A percentile compares a stretch with the other conserved stretches of the same genome.
Evolutionary conservation across 352 stramenopile genomes (phyloP).

Genomic region (Phytopythium chamaehyphon): DNA sequence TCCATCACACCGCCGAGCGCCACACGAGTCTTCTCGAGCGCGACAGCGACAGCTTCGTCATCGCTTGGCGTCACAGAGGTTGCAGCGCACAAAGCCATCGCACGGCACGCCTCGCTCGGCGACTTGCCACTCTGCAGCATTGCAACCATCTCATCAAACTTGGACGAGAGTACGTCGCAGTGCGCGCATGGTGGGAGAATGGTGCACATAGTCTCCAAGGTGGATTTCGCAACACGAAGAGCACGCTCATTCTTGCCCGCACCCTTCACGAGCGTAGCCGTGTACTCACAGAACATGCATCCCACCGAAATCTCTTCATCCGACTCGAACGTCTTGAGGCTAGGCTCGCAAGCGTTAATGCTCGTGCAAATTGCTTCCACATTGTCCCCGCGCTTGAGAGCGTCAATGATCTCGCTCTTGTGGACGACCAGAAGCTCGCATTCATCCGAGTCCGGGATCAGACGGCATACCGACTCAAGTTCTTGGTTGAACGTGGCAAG

Average conservation of each 20-base stretch:
- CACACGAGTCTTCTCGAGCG: constrained; percentile 22
- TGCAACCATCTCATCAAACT: constrained; percentile 70
- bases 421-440: constrained; percentile 58
- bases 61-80: not conserved
- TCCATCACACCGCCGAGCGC: constrained; percentile 38
- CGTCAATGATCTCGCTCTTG: constrained; percentile 42
- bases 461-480: constrained; percentile 47
- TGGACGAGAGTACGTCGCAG: constrained; percentile 64
- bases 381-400: constrained; percentile 41
- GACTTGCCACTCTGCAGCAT: constrained; percentile 59
- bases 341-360: constrained; percentile 32
- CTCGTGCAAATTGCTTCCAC: constrained; percentile 49
- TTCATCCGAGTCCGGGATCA: constrained; percentile 53
- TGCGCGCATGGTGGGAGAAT: constrained; percentile 54
- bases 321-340: constrained; percentile 6
- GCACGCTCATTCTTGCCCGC: constrained; percentile 43
- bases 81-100: constrained; percentile 41
- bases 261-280: constrained; percentile 47
- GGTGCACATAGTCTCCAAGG: constrained; percentile 73
- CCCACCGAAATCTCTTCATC: constrained; percentile 47
- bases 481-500: constrained; percentile 42
- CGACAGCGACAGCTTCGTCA: constrained; percentile 18
- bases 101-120: constrained; percentile 51
- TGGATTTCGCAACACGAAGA: constrained; percentile 57
- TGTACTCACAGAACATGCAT: constrained; percentile 81